Conservation (phyloP, 2,329 filamentous ascomycete genomes). For the Pseudocercospora cruenta region DNA sequence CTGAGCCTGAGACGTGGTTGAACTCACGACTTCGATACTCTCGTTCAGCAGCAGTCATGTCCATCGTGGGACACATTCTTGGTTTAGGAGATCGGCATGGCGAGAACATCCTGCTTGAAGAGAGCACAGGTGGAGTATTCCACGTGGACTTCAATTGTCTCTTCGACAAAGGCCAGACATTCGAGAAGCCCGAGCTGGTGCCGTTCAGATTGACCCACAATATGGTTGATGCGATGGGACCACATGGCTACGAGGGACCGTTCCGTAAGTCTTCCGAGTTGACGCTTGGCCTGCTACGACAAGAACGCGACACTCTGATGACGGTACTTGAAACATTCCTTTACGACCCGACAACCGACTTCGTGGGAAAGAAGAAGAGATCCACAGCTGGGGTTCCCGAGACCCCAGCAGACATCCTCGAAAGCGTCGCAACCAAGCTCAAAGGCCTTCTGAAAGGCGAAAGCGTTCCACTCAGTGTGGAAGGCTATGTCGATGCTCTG, state of each 20-base stretch:
- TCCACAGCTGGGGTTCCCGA: slow-evolving; percentile 62
- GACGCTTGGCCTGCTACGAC: slow-evolving; percentile 78
- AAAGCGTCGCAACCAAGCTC: slow-evolving; percentile 85
- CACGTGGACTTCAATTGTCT: slow-evolving; percentile 99
- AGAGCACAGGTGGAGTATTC: slow-evolving; percentile 89
- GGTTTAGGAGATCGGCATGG: slow-evolving; percentile 93
- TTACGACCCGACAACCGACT: slow-evolving; percentile 93
- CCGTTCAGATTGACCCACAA: slow-evolving; percentile 98
- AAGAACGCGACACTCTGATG: slow-evolving; percentile 95
- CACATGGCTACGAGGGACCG: slow-evolving; percentile 87
- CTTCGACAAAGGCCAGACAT: slow-evolving; percentile 96
- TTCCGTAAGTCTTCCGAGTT: slow-evolving; percentile 91
- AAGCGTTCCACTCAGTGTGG: slow-evolving; percentile 88
- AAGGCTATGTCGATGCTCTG: slow-evolving; percentile 95
- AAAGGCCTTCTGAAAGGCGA: slow-evolving; percentile 81
- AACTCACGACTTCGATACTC: slow-evolving; percentile 85
- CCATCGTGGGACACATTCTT: slow-evolving; percentile 96
- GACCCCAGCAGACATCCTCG: slow-evolving; percentile 78
- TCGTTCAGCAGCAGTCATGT: slow-evolving; percentile 95
- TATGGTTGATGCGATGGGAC: slow-evolving; percentile 96
- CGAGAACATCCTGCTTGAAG: slow-evolving; percentile 94
- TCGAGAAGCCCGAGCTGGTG: slow-evolving; percentile 90
- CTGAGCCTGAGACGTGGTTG: slow-evolving; percentile 91
- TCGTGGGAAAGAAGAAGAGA: slow-evolving; percentile 72
- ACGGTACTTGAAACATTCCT: slow-evolving; percentile 96